phyloP scores from a whole-genome alignment of 805 yeast species.

The Nakazawaea ambrosiae region DNA sequence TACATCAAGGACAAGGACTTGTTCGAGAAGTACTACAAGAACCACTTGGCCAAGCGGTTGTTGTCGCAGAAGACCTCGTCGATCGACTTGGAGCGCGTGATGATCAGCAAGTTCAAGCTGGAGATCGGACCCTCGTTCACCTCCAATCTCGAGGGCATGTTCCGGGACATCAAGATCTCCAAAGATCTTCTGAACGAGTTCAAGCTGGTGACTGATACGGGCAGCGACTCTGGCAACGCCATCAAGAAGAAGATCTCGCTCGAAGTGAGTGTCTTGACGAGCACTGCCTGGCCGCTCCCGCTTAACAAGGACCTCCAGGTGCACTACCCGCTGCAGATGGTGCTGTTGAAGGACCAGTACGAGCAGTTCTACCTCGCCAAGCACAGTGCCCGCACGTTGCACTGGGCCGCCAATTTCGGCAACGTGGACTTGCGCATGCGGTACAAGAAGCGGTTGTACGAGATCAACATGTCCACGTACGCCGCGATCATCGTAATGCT shows the following conservation, averaged over 20 bases:
- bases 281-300: conserved; percentile 64
- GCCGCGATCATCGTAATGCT: conserved; percentile 74
- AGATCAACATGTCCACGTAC: conserved; percentile 71
- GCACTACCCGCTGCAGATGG: conserved; percentile 36
- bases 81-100: conserved; percentile 59
- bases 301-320: conserved; percentile 25
- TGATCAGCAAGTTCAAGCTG: conserved; percentile 60
- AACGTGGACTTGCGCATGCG: conserved; percentile 71
- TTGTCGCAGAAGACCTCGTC: conserved; percentile 38
- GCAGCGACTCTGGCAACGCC: conserved; percentile 4
- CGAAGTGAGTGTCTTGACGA: conserved; percentile 49
- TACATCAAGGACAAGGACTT: conserved; percentile 76
- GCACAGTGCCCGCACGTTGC: conserved; percentile 51
- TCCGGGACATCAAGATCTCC: conserved; percentile 65
- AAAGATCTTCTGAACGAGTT: conserved; percentile 38
- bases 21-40: conserved; percentile 79
- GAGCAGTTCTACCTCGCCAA: conserved; percentile 42
- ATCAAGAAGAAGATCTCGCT: conserved; percentile 29
- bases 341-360: conserved; percentile 34
- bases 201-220: conserved; percentile 16
- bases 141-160: conserved; percentile 79
- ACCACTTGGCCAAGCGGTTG: conserved; percentile 78
- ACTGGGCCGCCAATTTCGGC: conserved; percentile 83
- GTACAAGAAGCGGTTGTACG: conserved; percentile 64
- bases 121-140: conserved; percentile 79